Conservation (phyloP, 805 yeast genomes). For the Candida dendrica region DNA sequence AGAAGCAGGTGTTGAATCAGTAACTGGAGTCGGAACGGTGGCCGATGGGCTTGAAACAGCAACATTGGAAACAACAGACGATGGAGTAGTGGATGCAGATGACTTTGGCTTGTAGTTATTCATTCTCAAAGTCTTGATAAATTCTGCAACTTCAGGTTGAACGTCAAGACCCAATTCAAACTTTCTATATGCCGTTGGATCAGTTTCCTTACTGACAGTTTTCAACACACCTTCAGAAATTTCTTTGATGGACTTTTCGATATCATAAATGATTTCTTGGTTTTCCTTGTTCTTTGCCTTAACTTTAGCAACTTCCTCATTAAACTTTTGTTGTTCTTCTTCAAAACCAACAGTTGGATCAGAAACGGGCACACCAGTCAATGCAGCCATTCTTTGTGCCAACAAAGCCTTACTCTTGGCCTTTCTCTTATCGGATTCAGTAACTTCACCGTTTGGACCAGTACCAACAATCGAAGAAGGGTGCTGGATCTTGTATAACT, state of each 20-base stretch:
- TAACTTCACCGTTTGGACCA: constrained; percentile 81
- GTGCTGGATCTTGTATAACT: constrained; percentile 53
- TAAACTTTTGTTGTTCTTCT: constrained; percentile 31
- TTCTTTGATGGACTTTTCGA: constrained; percentile 62
- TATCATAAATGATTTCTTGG: constrained; percentile 57
- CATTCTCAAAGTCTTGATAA: constrained; percentile 49
- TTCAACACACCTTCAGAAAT: constrained; percentile 37
- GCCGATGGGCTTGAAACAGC: constrained; percentile 4
- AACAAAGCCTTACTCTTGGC: constrained; percentile 74
- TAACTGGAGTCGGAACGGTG: constrained; percentile 11
- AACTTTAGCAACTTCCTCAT: constrained; percentile 44
- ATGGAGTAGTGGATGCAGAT: constrained; percentile 2
- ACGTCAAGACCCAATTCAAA: constrained; percentile 84
- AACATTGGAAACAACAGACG: not conserved
- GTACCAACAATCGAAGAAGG: constrained; percentile 74
- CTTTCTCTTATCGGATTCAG: constrained; percentile 75
- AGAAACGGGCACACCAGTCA: constrained; percentile 67
- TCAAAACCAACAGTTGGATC: constrained; percentile 31
- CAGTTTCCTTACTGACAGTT: constrained; percentile 21
- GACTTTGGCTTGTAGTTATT: constrained; percentile 5
- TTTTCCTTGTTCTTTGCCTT: constrained; percentile 48
- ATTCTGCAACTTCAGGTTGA: constrained; percentile 53
- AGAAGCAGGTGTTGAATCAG: constrained; percentile 16
- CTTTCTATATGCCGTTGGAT: constrained; percentile 49
- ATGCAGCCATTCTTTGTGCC: constrained; percentile 84